Conservation (phyloP, 192 early-diverging fungal genomes). For the Coemansia sp. region DNA sequence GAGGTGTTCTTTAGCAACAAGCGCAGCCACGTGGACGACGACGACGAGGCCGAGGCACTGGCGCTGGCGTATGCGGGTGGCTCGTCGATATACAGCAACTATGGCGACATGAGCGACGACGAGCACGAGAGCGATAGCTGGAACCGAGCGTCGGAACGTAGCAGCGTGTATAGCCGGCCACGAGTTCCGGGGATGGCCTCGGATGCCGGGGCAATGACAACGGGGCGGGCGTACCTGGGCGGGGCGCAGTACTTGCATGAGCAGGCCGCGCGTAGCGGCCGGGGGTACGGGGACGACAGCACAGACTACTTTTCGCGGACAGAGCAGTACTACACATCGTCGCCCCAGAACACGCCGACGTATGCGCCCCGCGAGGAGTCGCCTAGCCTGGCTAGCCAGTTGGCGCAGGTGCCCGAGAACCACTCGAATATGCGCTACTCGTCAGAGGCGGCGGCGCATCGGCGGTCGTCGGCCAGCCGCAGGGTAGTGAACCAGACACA, state of each 20-base stretch:
- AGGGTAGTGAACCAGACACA: too few relatives aligned
- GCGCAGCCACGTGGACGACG: slow-evolving; percentile 25
- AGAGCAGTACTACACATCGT: slow-evolving; percentile 6
- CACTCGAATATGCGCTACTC: slow-evolving; percentile 18
- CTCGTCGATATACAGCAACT: slow-evolving; percentile 18
- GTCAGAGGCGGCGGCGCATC: neutral
- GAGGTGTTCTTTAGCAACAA: slow-evolving; percentile 15
- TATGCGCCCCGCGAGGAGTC: slow-evolving; percentile 1
- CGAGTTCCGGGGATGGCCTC: too few relatives aligned
- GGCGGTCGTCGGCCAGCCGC: slow-evolving; percentile 1
- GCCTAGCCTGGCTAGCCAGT: neutral
- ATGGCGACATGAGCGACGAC: slow-evolving; percentile 22
- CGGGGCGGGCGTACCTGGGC: neutral
- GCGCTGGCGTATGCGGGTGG: slow-evolving; percentile 36
- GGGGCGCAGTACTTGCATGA: neutral
- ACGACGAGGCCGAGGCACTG: slow-evolving; percentile 31
- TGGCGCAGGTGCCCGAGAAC: slow-evolving; percentile 1
- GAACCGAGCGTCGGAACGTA: too few relatives aligned
- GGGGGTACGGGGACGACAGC: neutral
- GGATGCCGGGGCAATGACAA: too few relatives aligned
- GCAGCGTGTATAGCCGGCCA: too few relatives aligned
- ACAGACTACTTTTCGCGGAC: slow-evolving; percentile 1
- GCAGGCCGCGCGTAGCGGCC: neutral
- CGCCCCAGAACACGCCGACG: slow-evolving; percentile 21
- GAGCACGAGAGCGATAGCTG: slow-evolving; percentile 10